Conservation (phyloP, 352 stramenopile species). For the Phytophthora ramorum region DNA sequence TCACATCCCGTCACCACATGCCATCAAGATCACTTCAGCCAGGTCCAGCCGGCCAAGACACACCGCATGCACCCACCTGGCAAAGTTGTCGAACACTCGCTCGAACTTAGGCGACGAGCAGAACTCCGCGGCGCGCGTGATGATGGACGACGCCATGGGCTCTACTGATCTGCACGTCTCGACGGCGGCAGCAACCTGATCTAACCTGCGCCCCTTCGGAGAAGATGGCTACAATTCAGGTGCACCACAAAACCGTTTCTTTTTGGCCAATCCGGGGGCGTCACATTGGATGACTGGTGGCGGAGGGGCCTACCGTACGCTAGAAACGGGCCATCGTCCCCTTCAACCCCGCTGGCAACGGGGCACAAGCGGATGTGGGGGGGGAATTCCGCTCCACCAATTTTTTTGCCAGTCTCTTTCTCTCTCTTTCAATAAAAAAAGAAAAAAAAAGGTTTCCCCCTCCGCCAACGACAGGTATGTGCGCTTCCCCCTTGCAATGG, state of each 20-base stretch:
- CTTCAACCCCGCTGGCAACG: background rate
- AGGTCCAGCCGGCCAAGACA: background rate
- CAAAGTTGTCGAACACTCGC: conserved; percentile 80
- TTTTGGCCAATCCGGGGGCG: conserved; percentile 28
- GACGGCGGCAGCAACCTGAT: conserved; percentile 5
- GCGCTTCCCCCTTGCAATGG: no score
- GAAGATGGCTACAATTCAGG: conserved; percentile 26
- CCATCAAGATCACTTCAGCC: conserved; percentile 4
- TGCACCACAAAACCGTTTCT: background rate
- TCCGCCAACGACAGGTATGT: conserved; percentile 55
- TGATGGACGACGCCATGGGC: conserved; percentile 61
- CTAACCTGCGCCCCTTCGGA: conserved; percentile 22
- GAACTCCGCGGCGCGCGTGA: conserved; percentile 72
- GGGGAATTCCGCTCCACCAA: conserved; percentile 31
- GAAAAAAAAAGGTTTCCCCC: conserved; percentile 76
- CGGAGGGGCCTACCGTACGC: conserved; percentile 10
- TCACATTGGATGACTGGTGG: conserved; percentile 33
- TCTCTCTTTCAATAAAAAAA: conserved; percentile 90
- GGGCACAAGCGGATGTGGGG: background rate
- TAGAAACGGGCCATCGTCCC: conserved; percentile 2
- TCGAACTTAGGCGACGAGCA: conserved; percentile 81
- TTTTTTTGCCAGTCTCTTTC: conserved; percentile 83
- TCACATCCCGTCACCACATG: conserved; percentile 24
- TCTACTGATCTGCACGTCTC: background rate
- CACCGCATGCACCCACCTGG: conserved; percentile 40